A percentile compares a stretch with the other conserved stretches of the same genome.
Conservation (phyloP, 495 filamentous ascomycete species). For the Penicillium herquei region DNA sequence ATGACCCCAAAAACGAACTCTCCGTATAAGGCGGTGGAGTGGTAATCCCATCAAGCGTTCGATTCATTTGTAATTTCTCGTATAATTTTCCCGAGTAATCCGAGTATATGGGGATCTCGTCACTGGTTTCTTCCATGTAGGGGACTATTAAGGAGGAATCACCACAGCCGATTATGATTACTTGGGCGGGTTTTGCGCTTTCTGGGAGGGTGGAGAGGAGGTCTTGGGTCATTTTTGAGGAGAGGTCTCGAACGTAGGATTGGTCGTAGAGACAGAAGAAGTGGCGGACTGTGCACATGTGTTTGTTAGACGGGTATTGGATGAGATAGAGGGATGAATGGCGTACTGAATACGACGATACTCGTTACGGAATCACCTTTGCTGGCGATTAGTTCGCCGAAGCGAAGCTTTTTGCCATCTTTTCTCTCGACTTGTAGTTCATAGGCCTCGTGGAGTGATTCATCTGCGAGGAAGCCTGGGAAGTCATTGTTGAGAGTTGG, state of each 20-base stretch:
- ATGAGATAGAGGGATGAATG: not conserved
- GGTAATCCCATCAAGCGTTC: conserved; percentile 13
- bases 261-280: conserved; percentile 32
- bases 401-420: conserved; percentile 15
- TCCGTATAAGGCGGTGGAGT: conserved; percentile 16
- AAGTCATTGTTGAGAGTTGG: not conserved
- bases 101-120: conserved; percentile 22
- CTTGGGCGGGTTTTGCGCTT: conserved; percentile 17
- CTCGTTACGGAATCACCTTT: not conserved
- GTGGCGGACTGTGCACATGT: conserved; percentile 26
- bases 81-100: conserved; percentile 21
- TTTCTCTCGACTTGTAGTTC: conserved; percentile 20
- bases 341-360: not conserved
- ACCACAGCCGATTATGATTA: conserved; percentile 30
- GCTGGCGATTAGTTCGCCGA: conserved; percentile 7
- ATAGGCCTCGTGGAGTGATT: conserved; percentile 31
- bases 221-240: conserved; percentile 15
- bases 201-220: conserved; percentile 18
- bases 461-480: conserved; percentile 10
- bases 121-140: conserved; percentile 20
- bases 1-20: conserved; percentile 4
- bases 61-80: conserved; percentile 23
- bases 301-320: too few species aligned
- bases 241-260: conserved; percentile 22
- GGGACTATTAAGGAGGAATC: conserved; percentile 20